Base-by-base conservation (phyloP, 768 basidiomycete species). In the Pulveroboletus sp. region DNA sequence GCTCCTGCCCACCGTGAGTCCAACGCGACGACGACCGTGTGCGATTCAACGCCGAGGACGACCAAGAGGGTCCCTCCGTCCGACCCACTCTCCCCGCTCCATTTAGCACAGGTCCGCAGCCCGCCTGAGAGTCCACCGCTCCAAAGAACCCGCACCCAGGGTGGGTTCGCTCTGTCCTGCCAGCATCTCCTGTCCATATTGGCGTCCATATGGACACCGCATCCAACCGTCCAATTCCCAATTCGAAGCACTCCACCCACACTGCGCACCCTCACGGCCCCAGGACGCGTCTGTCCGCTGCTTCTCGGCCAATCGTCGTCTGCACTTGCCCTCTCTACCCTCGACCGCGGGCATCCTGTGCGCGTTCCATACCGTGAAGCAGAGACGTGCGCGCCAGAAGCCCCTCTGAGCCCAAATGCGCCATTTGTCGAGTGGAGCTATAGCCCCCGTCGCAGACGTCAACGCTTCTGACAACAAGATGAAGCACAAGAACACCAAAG, bases 311-410 rank as follows among this genome's bases (percentile, higher is more conserved):
- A 66, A 66, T 65, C 52, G 43, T 54, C 48, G 37, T 15, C 2
- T 8, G 11, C 36, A 33, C 7, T 33, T 38, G n/a, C 40, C 41
- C 28, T 43, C 40, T 37, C 37, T 58, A 40, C 64, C 64, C 64
- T 66, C 58, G 46, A 64, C 64, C 64, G 44, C 65, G 57, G 50
- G 8, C 12, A 64, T 58, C 64, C 64, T 65, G 64, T 65, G 62
- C 62, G 47, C 44, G 56, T 64, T 63, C 58, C 56, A 59, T 57
- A 61, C 55, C 14, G 56, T 55, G 45, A 57, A 49, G 51, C 40
- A 51, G 52, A 54, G 58, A 54, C 55, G 51, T 35, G 61, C 54
- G 47, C 63, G 36, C 52, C 50, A 26, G 37, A 62, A 51, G 39
- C 47, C 56, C 56, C 39, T 52, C 49, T 43, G 39, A 38, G 46